Evolutionary conservation across 768 basidiomycete species (phyloP).

Genomic region (Agrocybe chaxingu): DNA sequence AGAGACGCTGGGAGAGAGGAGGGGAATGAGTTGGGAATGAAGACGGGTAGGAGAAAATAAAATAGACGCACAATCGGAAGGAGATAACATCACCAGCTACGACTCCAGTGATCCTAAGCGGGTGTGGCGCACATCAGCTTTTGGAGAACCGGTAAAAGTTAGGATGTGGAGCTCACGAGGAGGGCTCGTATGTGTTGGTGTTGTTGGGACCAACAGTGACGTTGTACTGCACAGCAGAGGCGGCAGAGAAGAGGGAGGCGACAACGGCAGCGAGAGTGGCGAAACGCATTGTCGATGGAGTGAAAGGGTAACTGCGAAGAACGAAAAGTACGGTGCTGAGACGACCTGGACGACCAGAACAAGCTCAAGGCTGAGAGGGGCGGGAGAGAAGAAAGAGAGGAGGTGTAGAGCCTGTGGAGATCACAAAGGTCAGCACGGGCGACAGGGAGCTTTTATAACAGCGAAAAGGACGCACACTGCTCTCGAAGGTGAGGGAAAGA

Average conservation of each 20-base stretch:
- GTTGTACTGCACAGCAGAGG: slow-evolving; percentile 25
- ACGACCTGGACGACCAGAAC: slow-evolving; percentile 5
- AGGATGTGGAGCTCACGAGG: slow-evolving; percentile 13
- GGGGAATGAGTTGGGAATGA: neutral
- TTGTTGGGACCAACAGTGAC: slow-evolving; percentile 30
- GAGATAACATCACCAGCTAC: slow-evolving; percentile 35
- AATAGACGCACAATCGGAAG: slow-evolving; percentile 40
- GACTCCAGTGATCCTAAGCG: slow-evolving; percentile 27
- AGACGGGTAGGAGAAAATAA: neutral
- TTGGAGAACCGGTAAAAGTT: neutral
- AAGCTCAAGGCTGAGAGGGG: slow-evolving; percentile 5
- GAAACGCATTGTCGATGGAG: slow-evolving; percentile 19
- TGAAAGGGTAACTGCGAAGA: slow-evolving; percentile 1
- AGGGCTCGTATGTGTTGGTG: slow-evolving; percentile 23
- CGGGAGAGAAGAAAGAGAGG: slow-evolving; percentile 9
- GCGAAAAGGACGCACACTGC: slow-evolving; percentile 26
- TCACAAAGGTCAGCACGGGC: too few species aligned
- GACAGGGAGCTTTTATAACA: neutral
- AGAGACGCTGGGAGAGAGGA: slow-evolving; percentile 22
- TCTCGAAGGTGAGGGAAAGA: slow-evolving; percentile 21
- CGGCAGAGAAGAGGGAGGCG: slow-evolving; percentile 22
- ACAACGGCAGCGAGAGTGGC: slow-evolving; percentile 14
- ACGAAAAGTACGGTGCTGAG: slow-evolving; percentile 3
- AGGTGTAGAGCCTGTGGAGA: neutral
- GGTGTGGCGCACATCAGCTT: neutral